Base-by-base conservation (phyloP, 2,329 filamentous ascomycete genomes). In the Talaromyces sp. region DNA sequence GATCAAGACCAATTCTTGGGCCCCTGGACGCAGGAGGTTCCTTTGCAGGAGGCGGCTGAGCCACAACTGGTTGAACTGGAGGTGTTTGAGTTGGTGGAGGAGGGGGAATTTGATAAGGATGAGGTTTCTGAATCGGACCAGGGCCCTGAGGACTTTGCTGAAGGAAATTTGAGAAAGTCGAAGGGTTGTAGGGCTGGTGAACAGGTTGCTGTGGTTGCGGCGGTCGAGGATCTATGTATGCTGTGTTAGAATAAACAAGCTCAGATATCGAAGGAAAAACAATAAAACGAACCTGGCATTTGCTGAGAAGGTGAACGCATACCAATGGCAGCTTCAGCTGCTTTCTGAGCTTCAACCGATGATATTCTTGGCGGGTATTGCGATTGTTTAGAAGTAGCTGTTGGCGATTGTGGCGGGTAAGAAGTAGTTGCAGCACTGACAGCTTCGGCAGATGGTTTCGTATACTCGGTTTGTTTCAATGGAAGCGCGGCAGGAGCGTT, bases 1-100 rank as follows among this genome's bases (percentile, higher is more conserved):
- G 93, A 73, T 99, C 96, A 52, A 99, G 81, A 19, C 95, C 95
- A 72, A 99, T 98, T 58, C 93, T 86, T 70, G 89, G 58, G 58
- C 72, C 75, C 19, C 69, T 61, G 63, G 72, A 71, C 32, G 68
- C 67, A n/a, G 69, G 67, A n/a, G 73, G 69, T 55, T 76, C 69
- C 56, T 70, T 62, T 29, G 46, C 51, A 46, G 52, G 43, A 38
- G 65, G 66, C 51, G 31, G 49, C 27, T 62, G 61, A 27, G 46
- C 51, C 35, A 58, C 60, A 13, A 55, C 21, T 49, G 63, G 60
- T 58, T 63, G 69, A 59, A 68, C 64, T 41, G 67, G 67, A 52
- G 63, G 67, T 11, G 63, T 66, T 13, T 70, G 27, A 14, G 51
- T 29, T 41, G 32, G 56, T 7, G 49, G 32, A 19, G 53, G 53